phyloP scores from a whole-genome alignment of 148 eudicot genomes.

The Salicornia ramosissima region DNA sequence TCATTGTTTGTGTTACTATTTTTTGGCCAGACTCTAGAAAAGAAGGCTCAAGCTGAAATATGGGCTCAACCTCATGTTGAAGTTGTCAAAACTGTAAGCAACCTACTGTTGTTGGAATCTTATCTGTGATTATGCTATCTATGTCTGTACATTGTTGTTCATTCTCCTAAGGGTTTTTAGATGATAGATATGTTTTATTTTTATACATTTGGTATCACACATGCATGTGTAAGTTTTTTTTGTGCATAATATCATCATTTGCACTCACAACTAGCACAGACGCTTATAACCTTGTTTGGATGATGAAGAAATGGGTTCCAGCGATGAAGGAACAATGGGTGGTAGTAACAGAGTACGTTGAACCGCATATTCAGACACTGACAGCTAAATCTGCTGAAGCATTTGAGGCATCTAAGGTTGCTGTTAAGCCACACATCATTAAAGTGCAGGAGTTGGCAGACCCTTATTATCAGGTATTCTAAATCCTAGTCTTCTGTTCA shows the following conservation, averaged over 20 bases:
- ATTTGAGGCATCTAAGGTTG: constrained; percentile 55
- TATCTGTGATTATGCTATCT: background rate
- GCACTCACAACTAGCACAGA: background rate
- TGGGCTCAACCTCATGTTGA: constrained; percentile 86
- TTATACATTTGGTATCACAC: background rate
- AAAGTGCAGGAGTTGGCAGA: constrained; percentile 58
- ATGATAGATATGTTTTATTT: too few species aligned
- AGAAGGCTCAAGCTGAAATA: constrained; percentile 58
- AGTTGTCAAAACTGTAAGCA: constrained; percentile 64
- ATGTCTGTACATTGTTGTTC: constrained; percentile 6
- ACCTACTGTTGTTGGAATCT: background rate
- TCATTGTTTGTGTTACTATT: constrained; percentile 1
- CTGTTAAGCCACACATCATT: constrained; percentile 61
- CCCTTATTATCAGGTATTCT: constrained; percentile 73
- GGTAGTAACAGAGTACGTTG: constrained; percentile 39
- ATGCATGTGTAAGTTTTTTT: constrained; percentile 4
- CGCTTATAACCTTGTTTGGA: constrained; percentile 15
- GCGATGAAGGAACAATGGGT: constrained; percentile 74
- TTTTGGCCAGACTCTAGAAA: constrained; percentile 50
- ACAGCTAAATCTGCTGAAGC: constrained; percentile 45
- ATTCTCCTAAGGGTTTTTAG: background rate
- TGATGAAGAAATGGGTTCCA: constrained; percentile 63
- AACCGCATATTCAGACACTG: constrained; percentile 56
- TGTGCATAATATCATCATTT: background rate
- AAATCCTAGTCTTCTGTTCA: background rate